Evolutionary conservation across 2,329 filamentous ascomycete genomes (phyloP).

Genomic region (Lachnellula occidentalis): DNA sequence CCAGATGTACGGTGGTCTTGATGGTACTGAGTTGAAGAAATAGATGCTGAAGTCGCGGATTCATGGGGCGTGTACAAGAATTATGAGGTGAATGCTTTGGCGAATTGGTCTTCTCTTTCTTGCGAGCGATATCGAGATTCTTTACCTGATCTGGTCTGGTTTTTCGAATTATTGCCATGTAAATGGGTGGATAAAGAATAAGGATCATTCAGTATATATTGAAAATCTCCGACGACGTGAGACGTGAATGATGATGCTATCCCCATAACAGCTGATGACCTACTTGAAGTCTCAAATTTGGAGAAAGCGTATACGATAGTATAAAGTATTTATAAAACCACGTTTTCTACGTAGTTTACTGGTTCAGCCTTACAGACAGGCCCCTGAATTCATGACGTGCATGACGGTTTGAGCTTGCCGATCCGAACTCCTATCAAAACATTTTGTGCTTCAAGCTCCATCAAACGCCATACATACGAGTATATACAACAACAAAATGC

Average conservation of each 20-base stretch:
- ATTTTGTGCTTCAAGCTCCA: background rate
- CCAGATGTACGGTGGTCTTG: slow-evolving; percentile 29
- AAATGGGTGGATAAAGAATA: slow-evolving; percentile 14
- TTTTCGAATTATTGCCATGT: slow-evolving; percentile 14
- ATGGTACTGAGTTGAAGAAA: slow-evolving; percentile 18
- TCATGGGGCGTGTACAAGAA: slow-evolving; percentile 17
- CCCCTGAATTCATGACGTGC: slow-evolving; percentile 13
- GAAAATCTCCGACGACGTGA: background rate
- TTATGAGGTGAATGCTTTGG: slow-evolving; percentile 10
- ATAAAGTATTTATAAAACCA: background rate
- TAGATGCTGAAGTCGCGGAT: slow-evolving; percentile 8
- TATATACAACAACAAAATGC: background rate
- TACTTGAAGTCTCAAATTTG: background rate
- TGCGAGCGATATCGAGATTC: slow-evolving; percentile 19
- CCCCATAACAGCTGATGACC: background rate
- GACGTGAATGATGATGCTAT: background rate
- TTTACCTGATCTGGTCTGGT: slow-evolving; percentile 10
- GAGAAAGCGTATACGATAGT: background rate
- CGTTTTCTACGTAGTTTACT: background rate
- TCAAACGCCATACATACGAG: background rate
- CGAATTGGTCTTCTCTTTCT: slow-evolving; percentile 16
- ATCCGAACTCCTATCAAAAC: background rate
- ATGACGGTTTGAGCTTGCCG: slow-evolving; percentile 6
- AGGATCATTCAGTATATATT: slow-evolving; percentile 15
- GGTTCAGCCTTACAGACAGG: slow-evolving; percentile 13